Evolutionary conservation across 2,329 filamentous ascomycete genomes (phyloP).

Genomic region (Talaromyces sp.): DNA sequence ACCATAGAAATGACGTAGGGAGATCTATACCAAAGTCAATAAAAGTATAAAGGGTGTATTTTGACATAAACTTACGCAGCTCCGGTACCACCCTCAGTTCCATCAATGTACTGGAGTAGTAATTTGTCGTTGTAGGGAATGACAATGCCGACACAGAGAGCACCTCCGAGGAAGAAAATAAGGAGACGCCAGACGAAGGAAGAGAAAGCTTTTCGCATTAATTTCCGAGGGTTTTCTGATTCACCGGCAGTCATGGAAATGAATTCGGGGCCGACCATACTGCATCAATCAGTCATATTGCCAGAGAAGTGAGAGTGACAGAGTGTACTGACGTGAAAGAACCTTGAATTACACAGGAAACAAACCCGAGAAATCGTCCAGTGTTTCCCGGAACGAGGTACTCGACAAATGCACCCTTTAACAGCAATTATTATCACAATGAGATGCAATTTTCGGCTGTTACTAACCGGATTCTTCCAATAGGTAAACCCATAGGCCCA

Average conservation of each 20-base stretch:
- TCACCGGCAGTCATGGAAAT: slow-evolving; percentile 70
- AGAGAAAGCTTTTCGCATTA: slow-evolving; percentile 66
- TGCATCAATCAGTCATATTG: slow-evolving; percentile 8
- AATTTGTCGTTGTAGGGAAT: slow-evolving; percentile 60
- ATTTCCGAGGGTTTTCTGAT: slow-evolving; percentile 67
- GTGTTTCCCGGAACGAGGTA: slow-evolving; percentile 35
- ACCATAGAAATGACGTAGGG: slow-evolving; percentile 68
- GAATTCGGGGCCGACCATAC: slow-evolving; percentile 64
- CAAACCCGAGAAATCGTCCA: slow-evolving; percentile 54
- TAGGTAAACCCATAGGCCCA: slow-evolving; percentile 57
- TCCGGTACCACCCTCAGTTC: slow-evolving; percentile 34
- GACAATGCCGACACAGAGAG: slow-evolving; percentile 66
- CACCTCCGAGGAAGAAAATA: slow-evolving; percentile 67
- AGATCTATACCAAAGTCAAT: slow-evolving; percentile 29
- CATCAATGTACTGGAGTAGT: slow-evolving; percentile 53
- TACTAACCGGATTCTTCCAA: slow-evolving; percentile 47
- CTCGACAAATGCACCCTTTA: slow-evolving; percentile 45
- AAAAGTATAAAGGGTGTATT: not conserved
- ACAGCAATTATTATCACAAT: not conserved
- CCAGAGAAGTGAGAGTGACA: not conserved
- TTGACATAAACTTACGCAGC: slow-evolving; percentile 36
- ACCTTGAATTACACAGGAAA: slow-evolving; percentile 63
- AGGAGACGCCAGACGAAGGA: slow-evolving; percentile 73
- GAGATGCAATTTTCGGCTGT: not conserved
- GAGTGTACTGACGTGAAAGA: slow-evolving; percentile 52